Evolutionary conservation across 495 filamentous ascomycete species (phyloP).

Genomic region (Pyrenula massariospora): DNA sequence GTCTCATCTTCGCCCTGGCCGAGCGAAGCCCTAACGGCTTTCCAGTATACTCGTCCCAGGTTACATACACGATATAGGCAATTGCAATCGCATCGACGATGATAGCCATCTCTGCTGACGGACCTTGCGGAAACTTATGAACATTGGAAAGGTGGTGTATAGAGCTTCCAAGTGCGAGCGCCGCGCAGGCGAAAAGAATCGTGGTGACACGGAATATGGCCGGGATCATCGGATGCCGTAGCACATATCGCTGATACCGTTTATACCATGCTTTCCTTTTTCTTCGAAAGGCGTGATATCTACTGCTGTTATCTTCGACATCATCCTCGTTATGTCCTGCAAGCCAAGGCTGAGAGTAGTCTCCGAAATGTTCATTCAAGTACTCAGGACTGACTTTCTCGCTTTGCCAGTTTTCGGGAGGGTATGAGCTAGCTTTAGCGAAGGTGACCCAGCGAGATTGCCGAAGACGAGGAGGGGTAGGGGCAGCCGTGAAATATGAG

Average conservation of each 20-base stretch:
- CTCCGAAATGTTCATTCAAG: conserved; percentile 42
- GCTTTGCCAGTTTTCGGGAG: conserved; percentile 22
- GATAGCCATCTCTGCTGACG: conserved; percentile 81
- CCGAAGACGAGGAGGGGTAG: conserved; percentile 12
- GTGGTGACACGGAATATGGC: conserved; percentile 73
- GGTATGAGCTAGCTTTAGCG: conserved; percentile 41
- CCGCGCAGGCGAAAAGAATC: conserved; percentile 67
- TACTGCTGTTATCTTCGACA: conserved; percentile 33
- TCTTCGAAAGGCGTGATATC: conserved; percentile 19
- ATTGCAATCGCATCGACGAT: conserved; percentile 81
- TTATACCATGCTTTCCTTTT: conserved; percentile 42
- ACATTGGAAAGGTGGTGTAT: conserved; percentile 52
- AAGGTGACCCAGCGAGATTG: conserved; percentile 54
- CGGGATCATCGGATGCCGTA: conserved; percentile 78
- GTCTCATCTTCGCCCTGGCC: conserved; percentile 69
- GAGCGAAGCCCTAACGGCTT: conserved; percentile 83
- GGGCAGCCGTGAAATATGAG: conserved; percentile 10
- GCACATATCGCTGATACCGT: conserved; percentile 41
- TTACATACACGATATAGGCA: conserved; percentile 84
- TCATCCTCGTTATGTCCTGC: conserved; percentile 26
- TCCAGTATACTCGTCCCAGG: conserved; percentile 89
- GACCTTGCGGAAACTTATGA: conserved; percentile 38
- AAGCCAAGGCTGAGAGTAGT: conserved; percentile 48
- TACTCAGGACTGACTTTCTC: conserved; percentile 45
- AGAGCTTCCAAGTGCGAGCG: conserved; percentile 65